phyloP scores from a whole-genome alignment of 495 filamentous ascomycete genomes.

The Penicillium parvum region DNA sequence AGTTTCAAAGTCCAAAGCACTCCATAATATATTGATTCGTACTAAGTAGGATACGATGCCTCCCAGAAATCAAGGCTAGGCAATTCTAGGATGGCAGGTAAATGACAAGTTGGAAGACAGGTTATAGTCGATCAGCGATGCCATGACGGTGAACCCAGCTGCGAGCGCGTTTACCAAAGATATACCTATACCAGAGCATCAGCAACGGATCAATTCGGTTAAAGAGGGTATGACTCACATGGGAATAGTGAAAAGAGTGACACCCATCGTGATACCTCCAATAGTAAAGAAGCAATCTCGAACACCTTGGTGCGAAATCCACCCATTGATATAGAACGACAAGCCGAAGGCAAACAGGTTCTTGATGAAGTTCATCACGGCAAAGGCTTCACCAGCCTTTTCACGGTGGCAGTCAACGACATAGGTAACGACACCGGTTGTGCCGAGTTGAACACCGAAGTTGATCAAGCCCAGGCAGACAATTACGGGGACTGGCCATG shows the following conservation, averaged over 20 bases:
- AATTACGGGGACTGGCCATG: constrained; percentile 39
- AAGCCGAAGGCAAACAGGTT: constrained; percentile 38
- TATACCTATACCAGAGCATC: constrained; percentile 23
- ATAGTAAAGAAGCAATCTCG: constrained; percentile 37
- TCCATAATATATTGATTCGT: no score
- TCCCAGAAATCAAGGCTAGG: neutral
- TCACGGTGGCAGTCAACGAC: constrained; percentile 40
- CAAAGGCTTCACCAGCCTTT: constrained; percentile 40
- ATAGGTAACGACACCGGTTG: constrained; percentile 38
- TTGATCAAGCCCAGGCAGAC: constrained; percentile 43
- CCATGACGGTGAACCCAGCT: constrained; percentile 27
- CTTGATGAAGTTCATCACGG: constrained; percentile 39
- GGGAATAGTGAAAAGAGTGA: constrained; percentile 35
- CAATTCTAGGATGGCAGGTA: neutral
- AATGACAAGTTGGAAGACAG: neutral
- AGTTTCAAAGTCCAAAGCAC: no score
- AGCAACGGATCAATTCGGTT: no score
- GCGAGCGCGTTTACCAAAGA: constrained; percentile 26
- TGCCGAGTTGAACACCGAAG: constrained; percentile 39
- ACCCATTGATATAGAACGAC: constrained; percentile 34
- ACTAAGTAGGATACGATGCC: neutral
- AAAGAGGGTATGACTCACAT: constrained; percentile 22
- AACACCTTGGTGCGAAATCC: constrained; percentile 35
- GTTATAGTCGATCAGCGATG: constrained; percentile 19
- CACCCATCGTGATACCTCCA: constrained; percentile 33